Evolutionary conservation across 1,139 yeast genomes (phyloP), one percentile per base, ranked within the genome.

Genomic region (Yamadazyma friedrichii): DNA sequence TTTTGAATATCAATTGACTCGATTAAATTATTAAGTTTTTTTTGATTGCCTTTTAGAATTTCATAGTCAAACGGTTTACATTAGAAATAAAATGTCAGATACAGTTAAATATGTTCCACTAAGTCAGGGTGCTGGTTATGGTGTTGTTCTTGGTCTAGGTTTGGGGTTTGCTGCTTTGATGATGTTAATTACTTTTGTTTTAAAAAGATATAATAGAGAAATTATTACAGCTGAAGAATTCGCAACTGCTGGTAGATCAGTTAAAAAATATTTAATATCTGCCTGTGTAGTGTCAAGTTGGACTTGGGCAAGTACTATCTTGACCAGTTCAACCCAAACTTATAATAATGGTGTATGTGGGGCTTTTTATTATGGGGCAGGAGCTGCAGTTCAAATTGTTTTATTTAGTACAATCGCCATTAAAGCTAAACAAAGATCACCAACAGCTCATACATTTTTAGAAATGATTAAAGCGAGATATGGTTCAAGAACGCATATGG

Each of bases 291-390:
- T 88, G 8, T 81, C 89, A 16, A 82, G 93, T 9, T 89, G 96
- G 96, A 88, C 96, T 4, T 88, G 96, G 96, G 89, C 93, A 35
- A 93, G 95, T 2, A 87, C 95, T 2, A 65, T 88, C 36, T 72
- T 87, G 27, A 84, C 86, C 27, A 82, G 89, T 1, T 79, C 91
- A 17, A 64, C 91, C n/a, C 88, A 84, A 59, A 87, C 86, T 15
- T 86, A 84, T 61, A 74, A 75, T 43, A 80, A 85, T 51, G 96
- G 96, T 53, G 76, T 88, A 34, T 73, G 83, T 15, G 80, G 79
- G 33, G 71, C 76, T 4, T 71, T 66, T 51, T 74, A 65, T 54
- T 51, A 51, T 42, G 80, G 79, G 15, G 75, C 78, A 11, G 82
- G 81, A 40, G 80, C 79, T 27, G 69, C 79, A 20, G 71, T 74